Conservation (phyloP, 1,284 basidiomycete species). For the Ceratobasidium sp. region DNA sequence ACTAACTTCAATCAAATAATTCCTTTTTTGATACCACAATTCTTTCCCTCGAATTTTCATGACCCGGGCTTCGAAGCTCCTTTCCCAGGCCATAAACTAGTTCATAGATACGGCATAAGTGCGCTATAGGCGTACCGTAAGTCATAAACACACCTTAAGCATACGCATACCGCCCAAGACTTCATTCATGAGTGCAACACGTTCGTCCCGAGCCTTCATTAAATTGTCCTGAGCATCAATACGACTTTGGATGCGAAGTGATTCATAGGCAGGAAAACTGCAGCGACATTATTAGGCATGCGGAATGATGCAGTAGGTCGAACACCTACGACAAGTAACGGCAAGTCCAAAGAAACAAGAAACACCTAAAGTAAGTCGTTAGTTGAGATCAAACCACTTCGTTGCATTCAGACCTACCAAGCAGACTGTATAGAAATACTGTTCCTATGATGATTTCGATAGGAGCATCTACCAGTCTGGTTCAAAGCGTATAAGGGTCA, state of each 20-base stretch:
- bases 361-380: slow-evolving; percentile 52
- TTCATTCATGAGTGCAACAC: slow-evolving; percentile 92
- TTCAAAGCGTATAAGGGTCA: slow-evolving; percentile 21
- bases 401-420: slow-evolving; percentile 61
- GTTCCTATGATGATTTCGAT: slow-evolving; percentile 84
- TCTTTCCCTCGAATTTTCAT: slow-evolving; percentile 78
- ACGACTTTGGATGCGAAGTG: slow-evolving; percentile 84
- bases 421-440: slow-evolving; percentile 78
- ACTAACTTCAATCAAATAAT: slow-evolving; percentile 81
- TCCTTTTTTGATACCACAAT: slow-evolving; percentile 81
- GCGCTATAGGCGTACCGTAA: not conserved
- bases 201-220: slow-evolving; percentile 91
- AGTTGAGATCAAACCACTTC: not conserved
- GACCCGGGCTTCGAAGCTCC: slow-evolving; percentile 82
- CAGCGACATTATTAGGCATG: not conserved
- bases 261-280: slow-evolving; percentile 84
- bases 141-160: slow-evolving; percentile 70
- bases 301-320: not conserved
- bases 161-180: slow-evolving; percentile 90
- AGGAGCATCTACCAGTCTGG: slow-evolving; percentile 72
- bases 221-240: slow-evolving; percentile 85
- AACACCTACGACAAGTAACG: slow-evolving; percentile 66
- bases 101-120: not conserved
- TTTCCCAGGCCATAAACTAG: slow-evolving; percentile 94
- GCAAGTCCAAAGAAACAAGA: slow-evolving; percentile 85